Evolutionary conservation across 192 early-diverging fungal genomes (phyloP).

Genomic region (Entomortierella beljakovae): DNA sequence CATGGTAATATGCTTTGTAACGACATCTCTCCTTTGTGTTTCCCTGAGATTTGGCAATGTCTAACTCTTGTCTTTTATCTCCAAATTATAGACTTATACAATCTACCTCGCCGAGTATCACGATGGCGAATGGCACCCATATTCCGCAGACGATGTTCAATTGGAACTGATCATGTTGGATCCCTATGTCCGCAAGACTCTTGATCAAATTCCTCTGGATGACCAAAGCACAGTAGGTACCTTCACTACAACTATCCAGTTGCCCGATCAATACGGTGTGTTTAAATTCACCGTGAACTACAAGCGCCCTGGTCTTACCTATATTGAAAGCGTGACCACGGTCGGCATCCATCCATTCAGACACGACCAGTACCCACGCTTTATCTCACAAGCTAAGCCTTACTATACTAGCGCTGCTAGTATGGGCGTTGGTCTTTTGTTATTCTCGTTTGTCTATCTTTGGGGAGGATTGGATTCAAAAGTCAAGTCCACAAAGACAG

Average conservation of each 20-base stretch:
- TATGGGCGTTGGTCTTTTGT: slow-evolving; percentile 88
- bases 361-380: slow-evolving; percentile 97
- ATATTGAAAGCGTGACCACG: slow-evolving; percentile 76
- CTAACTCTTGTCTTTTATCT: background rate
- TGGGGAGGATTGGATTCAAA: slow-evolving; percentile 57
- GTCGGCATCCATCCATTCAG: slow-evolving; percentile 91
- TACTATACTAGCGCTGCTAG: slow-evolving; percentile 91
- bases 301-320: slow-evolving; percentile 85
- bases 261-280: slow-evolving; percentile 97
- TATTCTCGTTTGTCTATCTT: slow-evolving; percentile 85
- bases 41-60: too few relatives aligned
- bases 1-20: too few relatives aligned
- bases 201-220: slow-evolving; percentile 59
- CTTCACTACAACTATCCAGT: slow-evolving; percentile 59
- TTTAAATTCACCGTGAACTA: slow-evolving; percentile 98
- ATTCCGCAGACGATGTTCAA: slow-evolving; percentile 83
- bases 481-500: slow-evolving; percentile 50
- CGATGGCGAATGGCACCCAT: slow-evolving; percentile 87
- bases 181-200: slow-evolving; percentile 89
- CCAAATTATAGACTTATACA: slow-evolving; percentile 72
- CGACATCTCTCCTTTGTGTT: too few relatives aligned
- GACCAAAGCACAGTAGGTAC: slow-evolving; percentile 49
- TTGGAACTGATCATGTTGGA: slow-evolving; percentile 97
- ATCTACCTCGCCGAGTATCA: slow-evolving; percentile 85
- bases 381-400: slow-evolving; percentile 91